phyloP scores from a whole-genome alignment of 805 yeast genomes.

The Hanseniaspora valbyensis region DNA sequence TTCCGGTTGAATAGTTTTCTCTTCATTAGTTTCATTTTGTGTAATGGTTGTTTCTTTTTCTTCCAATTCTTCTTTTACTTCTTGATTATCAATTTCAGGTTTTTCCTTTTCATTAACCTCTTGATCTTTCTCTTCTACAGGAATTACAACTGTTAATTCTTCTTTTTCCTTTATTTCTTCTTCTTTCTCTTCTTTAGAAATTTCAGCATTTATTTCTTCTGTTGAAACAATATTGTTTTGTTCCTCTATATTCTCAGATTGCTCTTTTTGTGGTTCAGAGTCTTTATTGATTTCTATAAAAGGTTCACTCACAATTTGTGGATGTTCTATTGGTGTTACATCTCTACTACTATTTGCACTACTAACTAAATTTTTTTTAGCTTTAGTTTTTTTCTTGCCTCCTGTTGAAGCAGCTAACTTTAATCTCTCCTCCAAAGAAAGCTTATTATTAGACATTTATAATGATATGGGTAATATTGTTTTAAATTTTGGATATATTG shows the following conservation, averaged over 20 bases:
- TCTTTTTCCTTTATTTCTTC: conserved; percentile 4
- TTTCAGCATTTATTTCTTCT: not conserved
- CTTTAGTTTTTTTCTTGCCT: conserved; percentile 25
- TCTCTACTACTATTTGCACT: not conserved
- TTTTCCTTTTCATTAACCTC: conserved; percentile 24
- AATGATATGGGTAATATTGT: too few species aligned
- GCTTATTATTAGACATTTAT: conserved; percentile 39
- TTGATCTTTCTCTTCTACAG: conserved; percentile 14
- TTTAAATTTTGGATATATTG: too few species aligned
- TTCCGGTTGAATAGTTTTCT: too few species aligned
- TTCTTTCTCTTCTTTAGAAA: conserved; percentile 1
- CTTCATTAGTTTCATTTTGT: too few species aligned
- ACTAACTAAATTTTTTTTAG: conserved; percentile 22
- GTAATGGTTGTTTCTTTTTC: conserved; percentile 23
- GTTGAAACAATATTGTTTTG: too few species aligned
- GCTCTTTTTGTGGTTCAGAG: too few species aligned
- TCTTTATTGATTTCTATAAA: not conserved
- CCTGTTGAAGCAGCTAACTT: conserved; percentile 62
- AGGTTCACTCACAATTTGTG: not conserved
- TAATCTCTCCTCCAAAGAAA: conserved; percentile 74
- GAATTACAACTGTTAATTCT: too few species aligned
- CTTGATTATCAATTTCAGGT: not conserved
- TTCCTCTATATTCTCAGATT: too few species aligned
- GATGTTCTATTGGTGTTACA: not conserved
- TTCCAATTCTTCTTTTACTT: conserved; percentile 2